Evolutionary conservation across 139 green algal species (phyloP), one percentile per base, ranked within the genome.

Genomic region (Asterochloris erici): DNA sequence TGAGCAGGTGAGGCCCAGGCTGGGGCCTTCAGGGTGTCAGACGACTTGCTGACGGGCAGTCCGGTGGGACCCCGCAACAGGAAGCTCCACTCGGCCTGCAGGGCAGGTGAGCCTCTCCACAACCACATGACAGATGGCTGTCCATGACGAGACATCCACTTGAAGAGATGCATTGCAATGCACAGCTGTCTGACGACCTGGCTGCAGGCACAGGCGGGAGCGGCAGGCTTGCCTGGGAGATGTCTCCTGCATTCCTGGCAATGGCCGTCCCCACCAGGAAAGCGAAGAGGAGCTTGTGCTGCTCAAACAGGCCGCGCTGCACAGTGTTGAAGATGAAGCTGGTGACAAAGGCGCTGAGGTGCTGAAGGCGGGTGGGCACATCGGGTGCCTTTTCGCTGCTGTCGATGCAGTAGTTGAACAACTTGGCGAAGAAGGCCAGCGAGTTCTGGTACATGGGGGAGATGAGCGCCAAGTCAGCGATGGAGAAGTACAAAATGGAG

Each of bases 391-490:
- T 90, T 19, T 91, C 89, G 28, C 73, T 86, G 71, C 85, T 82
- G 26, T 92, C 91, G 66, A 98, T 95, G 90, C 93, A 95, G 82
- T 92, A 84, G 73, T 87, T 92, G 84, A 96, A 98, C 79, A 97
- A 79, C 64, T 86, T 83, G 12, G 83, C 91, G 86, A 96, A 98
- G 87, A 92, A 96, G 10, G 85, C 75, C 15, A 98, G 86, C 47
- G 85, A 93, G 83, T 93, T 95, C 85, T 91, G 87, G 87, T 97
- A 97, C 94, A 98, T 98, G 73, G 91, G 89, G 64, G 81, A 92
- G 83, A 98, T 95, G 79, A 91, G 79, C 9, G 91, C 85, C 47
- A 98, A 84, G 78, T 97, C 92, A 10, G 93, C 89, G 21, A 96
- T 88, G 11, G 94, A 87, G 79, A 97, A 98, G 87, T 94, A 98